Evolutionary conservation across 2,329 filamentous ascomycete species (phyloP).

Genomic region (Gyromitra esculenta): DNA sequence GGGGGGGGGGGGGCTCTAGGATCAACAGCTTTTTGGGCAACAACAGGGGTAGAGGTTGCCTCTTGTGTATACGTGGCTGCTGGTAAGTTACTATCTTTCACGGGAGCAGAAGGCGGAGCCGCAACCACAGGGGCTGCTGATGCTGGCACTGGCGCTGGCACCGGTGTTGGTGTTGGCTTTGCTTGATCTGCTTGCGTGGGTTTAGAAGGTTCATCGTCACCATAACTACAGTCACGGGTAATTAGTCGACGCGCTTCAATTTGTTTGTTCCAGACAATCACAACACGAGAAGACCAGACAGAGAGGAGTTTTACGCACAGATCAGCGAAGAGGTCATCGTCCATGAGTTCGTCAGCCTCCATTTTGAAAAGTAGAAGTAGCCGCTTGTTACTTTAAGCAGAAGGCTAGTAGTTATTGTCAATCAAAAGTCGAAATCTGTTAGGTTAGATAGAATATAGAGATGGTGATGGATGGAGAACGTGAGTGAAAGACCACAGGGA

Average conservation of each 20-base stretch:
- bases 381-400: slow-evolving; percentile 24
- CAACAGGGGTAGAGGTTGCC: slow-evolving; percentile 20
- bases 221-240: slow-evolving; percentile 52
- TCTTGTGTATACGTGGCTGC: slow-evolving; percentile 40
- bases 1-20: slow-evolving; percentile 53
- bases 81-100: slow-evolving; percentile 41
- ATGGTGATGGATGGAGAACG: slow-evolving; percentile 19
- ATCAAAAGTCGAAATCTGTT: slow-evolving; percentile 23
- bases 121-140: slow-evolving; percentile 25
- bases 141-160: slow-evolving; percentile 23
- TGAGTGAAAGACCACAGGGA: slow-evolving; percentile 29
- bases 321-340: slow-evolving; percentile 95
- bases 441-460: slow-evolving; percentile 41
- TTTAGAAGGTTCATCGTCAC: slow-evolving; percentile 57
- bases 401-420: slow-evolving; percentile 28
- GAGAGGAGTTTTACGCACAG: slow-evolving; percentile 71
- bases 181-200: slow-evolving; percentile 38
- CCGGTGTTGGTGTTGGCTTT: slow-evolving; percentile 14
- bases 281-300: slow-evolving; percentile 26
- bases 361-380: slow-evolving; percentile 50
- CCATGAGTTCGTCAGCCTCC: slow-evolving; percentile 63
- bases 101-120: slow-evolving; percentile 6
- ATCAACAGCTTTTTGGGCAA: slow-evolving; percentile 53
- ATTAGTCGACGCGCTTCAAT: slow-evolving; percentile 47
- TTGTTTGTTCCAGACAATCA: slow-evolving; percentile 5